Base-by-base conservation (phyloP, 495 filamentous ascomycete genomes). In the Aspergillus steynii region DNA sequence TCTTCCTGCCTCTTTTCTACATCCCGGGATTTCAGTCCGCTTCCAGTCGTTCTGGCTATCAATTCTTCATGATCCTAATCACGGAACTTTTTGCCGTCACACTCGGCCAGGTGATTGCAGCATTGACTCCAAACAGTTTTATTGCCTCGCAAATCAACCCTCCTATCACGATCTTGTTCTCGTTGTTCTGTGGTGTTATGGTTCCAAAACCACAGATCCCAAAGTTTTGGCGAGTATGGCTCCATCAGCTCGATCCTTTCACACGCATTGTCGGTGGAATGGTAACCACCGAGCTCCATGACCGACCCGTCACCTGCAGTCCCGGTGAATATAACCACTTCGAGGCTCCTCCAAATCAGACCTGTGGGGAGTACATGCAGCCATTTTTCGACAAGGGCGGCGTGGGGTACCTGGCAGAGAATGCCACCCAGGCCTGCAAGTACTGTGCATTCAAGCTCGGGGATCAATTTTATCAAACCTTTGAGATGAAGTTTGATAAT, bases 171-270 rank as follows among this genome's bases (percentile, higher is more conserved):
- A 56, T 53, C n/a, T 14, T 53, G 5, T 53, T 53, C 51, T 29
- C 26, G 15, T 50, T 94, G 0, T 93, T 96, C 83, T 94, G 89
- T 68, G 92, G 92, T 62, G 90, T 94, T 55, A 85, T 90, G 8
- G 88, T 93, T 56, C 90, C 91, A 0, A 85, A 83, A 29, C 83
- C 85, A 0, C 85, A 88, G 65, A 90, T 96, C 70, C 90, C 90
- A 5, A 71, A 68, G 3, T 93, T 93, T 75, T 96, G 91, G 88
- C 81, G 86, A 12, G 78, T 79, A 1, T 94, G 91, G 91, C 78
- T 96, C 25, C 92, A 94, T 73, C 75, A 92, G 62, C 84, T 96
- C 3, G 88, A 92, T 64, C 92, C 92, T 0, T 95, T 96, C 72
- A 93, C 89, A 2, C 86, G 91, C 4, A 82, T 96, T 7, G 89